Evolutionary conservation across 176 grass and related monocot species (phyloP).

Genomic region (Avena eriantha): DNA sequence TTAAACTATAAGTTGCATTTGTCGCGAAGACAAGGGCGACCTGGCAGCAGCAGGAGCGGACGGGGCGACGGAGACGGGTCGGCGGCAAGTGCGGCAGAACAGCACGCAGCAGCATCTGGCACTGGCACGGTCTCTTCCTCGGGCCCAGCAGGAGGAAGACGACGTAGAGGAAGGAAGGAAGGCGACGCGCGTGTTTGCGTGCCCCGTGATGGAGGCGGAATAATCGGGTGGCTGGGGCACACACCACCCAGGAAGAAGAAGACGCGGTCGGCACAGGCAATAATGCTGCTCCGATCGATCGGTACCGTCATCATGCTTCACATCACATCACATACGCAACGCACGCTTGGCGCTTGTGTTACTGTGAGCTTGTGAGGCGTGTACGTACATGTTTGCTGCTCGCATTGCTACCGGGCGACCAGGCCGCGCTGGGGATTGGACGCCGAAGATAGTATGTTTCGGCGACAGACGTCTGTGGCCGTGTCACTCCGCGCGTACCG

Average conservation of each 20-base stretch:
- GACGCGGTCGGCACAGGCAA: not conserved
- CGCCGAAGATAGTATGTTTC: too few species aligned
- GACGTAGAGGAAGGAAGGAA: not conserved
- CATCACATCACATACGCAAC: not conserved
- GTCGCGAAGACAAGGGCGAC: not conserved
- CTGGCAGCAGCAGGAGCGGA: not conserved
- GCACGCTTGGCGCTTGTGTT: too few species aligned
- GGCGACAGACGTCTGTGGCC: too few species aligned
- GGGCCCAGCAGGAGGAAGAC: not conserved
- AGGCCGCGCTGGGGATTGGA: too few species aligned
- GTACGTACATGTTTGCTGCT: too few species aligned
- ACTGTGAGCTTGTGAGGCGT: too few species aligned
- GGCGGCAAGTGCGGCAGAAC: not conserved
- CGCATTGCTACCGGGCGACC: too few species aligned
- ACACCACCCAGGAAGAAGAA: not conserved
- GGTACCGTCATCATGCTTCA: not conserved
- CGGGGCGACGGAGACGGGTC: not conserved
- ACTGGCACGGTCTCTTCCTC: not conserved
- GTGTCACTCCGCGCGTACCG: too few species aligned
- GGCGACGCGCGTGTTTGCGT: not conserved
- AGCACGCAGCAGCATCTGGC: not conserved
- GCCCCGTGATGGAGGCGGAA: constrained; percentile 6
- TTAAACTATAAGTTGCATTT: too few species aligned
- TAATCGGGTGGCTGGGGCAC: not conserved
- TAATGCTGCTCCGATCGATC: not conserved